phyloP scores from a whole-genome alignment of 2,329 filamentous ascomycete species.

The Phaeomoniella chlamydospora region DNA sequence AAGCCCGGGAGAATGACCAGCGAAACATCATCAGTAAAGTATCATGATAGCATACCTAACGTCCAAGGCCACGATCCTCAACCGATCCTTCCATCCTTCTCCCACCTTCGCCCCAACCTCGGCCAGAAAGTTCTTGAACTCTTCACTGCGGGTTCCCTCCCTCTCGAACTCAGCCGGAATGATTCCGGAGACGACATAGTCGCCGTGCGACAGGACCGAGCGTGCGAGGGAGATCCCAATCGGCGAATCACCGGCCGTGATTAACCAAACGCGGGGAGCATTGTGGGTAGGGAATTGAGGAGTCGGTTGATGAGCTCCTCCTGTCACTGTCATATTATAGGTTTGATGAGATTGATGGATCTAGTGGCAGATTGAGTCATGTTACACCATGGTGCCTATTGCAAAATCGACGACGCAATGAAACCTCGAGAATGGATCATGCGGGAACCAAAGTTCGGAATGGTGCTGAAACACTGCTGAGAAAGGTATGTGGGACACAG shows the following conservation, averaged over 20 bases:
- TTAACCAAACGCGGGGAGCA: slow-evolving; percentile 76
- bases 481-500: too few species aligned
- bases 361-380: slow-evolving; percentile 40
- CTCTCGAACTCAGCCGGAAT: slow-evolving; percentile 62
- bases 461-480: too few species aligned
- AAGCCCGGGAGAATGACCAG: neutral
- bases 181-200: slow-evolving; percentile 76
- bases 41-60: slow-evolving; percentile 34
- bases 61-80: slow-evolving; percentile 48
- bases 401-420: too few species aligned
- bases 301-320: slow-evolving; percentile 22
- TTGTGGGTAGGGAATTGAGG: slow-evolving; percentile 44
- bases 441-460: too few species aligned
- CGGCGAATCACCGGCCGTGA: slow-evolving; percentile 76
- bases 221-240: slow-evolving; percentile 70
- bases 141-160: slow-evolving; percentile 57
- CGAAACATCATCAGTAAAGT: neutral
- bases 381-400: too few species aligned
- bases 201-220: slow-evolving; percentile 75
- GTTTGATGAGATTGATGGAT: slow-evolving; percentile 43
- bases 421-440: too few species aligned
- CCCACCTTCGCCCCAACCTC: slow-evolving; percentile 43
- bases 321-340: slow-evolving; percentile 36
- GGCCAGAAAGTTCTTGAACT: slow-evolving; percentile 67
- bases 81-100: slow-evolving; percentile 68